Percentiles rank a stretch among this genome's conserved stretches.
phyloP scores from a whole-genome alignment of 495 filamentous ascomycete species.

The Aspergillus affinis region DNA sequence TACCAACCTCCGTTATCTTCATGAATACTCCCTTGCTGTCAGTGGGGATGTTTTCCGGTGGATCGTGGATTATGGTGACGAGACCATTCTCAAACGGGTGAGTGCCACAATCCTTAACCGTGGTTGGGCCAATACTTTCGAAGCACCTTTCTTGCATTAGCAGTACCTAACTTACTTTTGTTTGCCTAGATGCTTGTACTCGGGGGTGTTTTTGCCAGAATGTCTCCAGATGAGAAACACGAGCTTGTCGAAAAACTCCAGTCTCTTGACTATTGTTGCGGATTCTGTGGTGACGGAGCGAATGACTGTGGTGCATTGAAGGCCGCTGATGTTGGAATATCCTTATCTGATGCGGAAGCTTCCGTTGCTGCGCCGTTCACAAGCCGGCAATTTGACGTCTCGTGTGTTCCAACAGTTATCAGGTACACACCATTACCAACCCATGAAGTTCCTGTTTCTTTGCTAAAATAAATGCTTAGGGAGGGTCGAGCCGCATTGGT shows the following conservation, averaged over 20 bases:
- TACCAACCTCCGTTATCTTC: slow-evolving; percentile 72
- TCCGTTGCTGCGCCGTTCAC: slow-evolving; percentile 98
- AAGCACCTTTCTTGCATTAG: no score
- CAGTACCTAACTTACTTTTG: slow-evolving; percentile 1
- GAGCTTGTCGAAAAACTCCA: slow-evolving; percentile 97
- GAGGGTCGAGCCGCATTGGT: slow-evolving; percentile 94
- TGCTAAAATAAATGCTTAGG: slow-evolving; percentile 36
- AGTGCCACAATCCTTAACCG: slow-evolving; percentile 13
- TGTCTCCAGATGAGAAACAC: slow-evolving; percentile 99
- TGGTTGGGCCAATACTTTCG: neutral
- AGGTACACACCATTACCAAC: slow-evolving; percentile 43
- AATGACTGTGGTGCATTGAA: slow-evolving; percentile 98
- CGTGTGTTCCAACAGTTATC: slow-evolving; percentile 93
- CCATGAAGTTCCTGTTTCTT: neutral
- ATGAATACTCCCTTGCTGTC: slow-evolving; percentile 84
- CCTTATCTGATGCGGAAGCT: slow-evolving; percentile 94
- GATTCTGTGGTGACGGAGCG: slow-evolving; percentile 97
- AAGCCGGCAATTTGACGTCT: slow-evolving; percentile 92
- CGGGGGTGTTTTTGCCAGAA: slow-evolving; percentile 93
- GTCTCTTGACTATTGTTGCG: slow-evolving; percentile 90
- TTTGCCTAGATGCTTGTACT: slow-evolving; percentile 72
- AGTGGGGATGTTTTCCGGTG: slow-evolving; percentile 95
- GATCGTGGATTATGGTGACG: slow-evolving; percentile 85
- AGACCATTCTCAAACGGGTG: slow-evolving; percentile 70
- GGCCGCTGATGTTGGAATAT: slow-evolving; percentile 98